Evolutionary conservation across 2,329 filamentous ascomycete species (phyloP).

Genomic region (Xylaria sp.): DNA sequence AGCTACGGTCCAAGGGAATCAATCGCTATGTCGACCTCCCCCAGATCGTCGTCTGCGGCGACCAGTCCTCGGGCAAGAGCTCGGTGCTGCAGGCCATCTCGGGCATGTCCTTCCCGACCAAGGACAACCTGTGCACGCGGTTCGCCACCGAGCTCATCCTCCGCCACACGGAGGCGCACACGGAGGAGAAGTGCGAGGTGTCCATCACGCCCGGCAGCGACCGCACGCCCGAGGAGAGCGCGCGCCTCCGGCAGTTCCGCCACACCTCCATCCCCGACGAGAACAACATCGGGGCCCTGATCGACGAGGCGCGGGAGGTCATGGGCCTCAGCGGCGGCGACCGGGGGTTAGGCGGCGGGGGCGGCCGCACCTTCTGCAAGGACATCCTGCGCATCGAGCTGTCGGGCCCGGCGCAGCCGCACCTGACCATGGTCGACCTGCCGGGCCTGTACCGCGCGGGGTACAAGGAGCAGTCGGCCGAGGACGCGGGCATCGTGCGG

Average conservation of each 20-base stretch:
- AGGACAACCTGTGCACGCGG: slow-evolving; percentile 60
- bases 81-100: slow-evolving; percentile 66
- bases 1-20: slow-evolving; percentile 39
- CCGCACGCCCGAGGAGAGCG: slow-evolving; percentile 31
- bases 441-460: slow-evolving; percentile 56
- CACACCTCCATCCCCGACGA: slow-evolving; percentile 19
- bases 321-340: slow-evolving; percentile 17
- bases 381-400: slow-evolving; percentile 52
- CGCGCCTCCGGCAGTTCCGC: slow-evolving; percentile 19
- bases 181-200: slow-evolving; percentile 36
- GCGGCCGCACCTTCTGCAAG: slow-evolving; percentile 42
- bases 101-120: slow-evolving; percentile 59
- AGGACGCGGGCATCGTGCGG: slow-evolving; percentile 47
- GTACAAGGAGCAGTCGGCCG: slow-evolving; percentile 46
- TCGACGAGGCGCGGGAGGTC: slow-evolving; percentile 40
- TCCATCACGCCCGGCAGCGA: slow-evolving; percentile 38
- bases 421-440: slow-evolving; percentile 62
- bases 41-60: slow-evolving; percentile 58
- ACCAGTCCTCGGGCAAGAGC: slow-evolving; percentile 65
- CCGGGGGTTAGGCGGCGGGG: no score
- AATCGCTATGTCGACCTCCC: slow-evolving; percentile 43
- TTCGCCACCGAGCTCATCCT: slow-evolving; percentile 65
- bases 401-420: slow-evolving; percentile 46
- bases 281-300: slow-evolving; percentile 35
- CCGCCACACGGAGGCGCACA: slow-evolving; percentile 41